Percentiles rank a stretch among this genome's conserved stretches.
These are phyloP conservation scores for Vitis rotundifolia DNA, from an alignment of 164 flowering plant species.

Conservation along the genomic window DNA sequence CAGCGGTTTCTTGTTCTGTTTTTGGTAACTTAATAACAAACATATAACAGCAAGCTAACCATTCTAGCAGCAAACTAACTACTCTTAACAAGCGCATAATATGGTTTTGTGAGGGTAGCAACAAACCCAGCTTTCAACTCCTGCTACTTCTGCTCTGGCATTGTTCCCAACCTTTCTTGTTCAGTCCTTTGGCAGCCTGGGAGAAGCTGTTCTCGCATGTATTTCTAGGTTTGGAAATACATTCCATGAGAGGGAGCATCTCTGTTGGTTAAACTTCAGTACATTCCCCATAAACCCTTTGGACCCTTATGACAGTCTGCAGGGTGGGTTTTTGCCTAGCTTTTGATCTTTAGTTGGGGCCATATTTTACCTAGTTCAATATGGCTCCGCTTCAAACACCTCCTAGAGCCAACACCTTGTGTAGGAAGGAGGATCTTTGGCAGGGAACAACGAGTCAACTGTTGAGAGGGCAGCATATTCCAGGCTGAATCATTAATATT, in stretches of 20 bases:
- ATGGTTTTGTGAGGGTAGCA: constrained; percentile 86
- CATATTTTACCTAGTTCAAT: constrained; percentile 79
- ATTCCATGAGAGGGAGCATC: constrained; percentile 79
- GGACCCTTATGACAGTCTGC: constrained; percentile 42
- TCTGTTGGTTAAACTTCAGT: constrained; percentile 69
- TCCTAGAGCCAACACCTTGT: constrained; percentile 64
- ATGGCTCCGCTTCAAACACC: constrained; percentile 84
- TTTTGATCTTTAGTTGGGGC: constrained; percentile 53
- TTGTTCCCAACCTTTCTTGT: constrained; percentile 62
- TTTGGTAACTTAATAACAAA: no score
- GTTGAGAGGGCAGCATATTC: constrained; percentile 72
- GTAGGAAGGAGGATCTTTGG: constrained; percentile 74
- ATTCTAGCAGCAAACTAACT: no score
- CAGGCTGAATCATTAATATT: no score
- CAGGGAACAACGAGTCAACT: constrained; percentile 38
- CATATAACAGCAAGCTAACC: no score
- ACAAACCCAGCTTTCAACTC: constrained; percentile 82
- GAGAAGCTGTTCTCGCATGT: constrained; percentile 67
- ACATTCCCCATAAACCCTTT: constrained; percentile 69
- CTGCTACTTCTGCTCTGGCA: constrained; percentile 82
- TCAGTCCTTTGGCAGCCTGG: constrained; percentile 78
- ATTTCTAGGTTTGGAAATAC: constrained; percentile 88
- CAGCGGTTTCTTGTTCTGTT: no score
- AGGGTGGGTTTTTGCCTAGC: not conserved
- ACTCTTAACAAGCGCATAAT: constrained; percentile 40